Evolutionary conservation across 2,329 filamentous ascomycete species (phyloP).

Genomic region (Nannizziopsis arthrosporioides): DNA sequence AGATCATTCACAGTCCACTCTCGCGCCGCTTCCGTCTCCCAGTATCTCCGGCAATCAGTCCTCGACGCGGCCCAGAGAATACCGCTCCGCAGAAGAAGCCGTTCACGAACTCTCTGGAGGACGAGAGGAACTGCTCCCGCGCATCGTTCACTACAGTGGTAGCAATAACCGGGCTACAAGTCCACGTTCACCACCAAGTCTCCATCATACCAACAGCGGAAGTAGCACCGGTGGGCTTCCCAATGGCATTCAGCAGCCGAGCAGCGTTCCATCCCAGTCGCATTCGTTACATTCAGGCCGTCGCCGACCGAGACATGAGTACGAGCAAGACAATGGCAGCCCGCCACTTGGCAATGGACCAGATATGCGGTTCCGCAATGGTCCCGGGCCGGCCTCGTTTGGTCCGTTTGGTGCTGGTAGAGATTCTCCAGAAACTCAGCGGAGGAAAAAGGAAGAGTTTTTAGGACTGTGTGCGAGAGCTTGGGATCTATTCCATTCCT

Average conservation of each 20-base stretch:
- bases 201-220: constrained; percentile 22
- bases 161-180: constrained; percentile 54
- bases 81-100: constrained; percentile 89
- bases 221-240: constrained; percentile 26
- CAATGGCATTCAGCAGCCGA: constrained; percentile 25
- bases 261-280: constrained; percentile 23
- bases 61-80: constrained; percentile 61
- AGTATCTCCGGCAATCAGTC: constrained; percentile 50
- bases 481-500: constrained; percentile 97
- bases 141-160: constrained; percentile 88
- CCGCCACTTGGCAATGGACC: constrained; percentile 71
- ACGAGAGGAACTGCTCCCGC: constrained; percentile 82
- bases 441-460: constrained; percentile 87
- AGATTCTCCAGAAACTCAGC: constrained; percentile 71
- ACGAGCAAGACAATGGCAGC: constrained; percentile 75
- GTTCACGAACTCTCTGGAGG: constrained; percentile 82
- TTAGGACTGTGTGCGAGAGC: constrained; percentile 73
- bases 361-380: constrained; percentile 33
- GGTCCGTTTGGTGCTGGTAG: constrained; percentile 46
- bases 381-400: constrained; percentile 21
- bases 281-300: constrained; percentile 32
- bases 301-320: constrained; percentile 74
- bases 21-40: constrained; percentile 65
- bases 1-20: constrained; percentile 20
- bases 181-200: constrained; percentile 38